Percentiles rank a stretch among this genome's conserved stretches.
phyloP scores from a whole-genome alignment of 2,329 filamentous ascomycete genomes.

The Dothidotthia symphoricarpi region DNA sequence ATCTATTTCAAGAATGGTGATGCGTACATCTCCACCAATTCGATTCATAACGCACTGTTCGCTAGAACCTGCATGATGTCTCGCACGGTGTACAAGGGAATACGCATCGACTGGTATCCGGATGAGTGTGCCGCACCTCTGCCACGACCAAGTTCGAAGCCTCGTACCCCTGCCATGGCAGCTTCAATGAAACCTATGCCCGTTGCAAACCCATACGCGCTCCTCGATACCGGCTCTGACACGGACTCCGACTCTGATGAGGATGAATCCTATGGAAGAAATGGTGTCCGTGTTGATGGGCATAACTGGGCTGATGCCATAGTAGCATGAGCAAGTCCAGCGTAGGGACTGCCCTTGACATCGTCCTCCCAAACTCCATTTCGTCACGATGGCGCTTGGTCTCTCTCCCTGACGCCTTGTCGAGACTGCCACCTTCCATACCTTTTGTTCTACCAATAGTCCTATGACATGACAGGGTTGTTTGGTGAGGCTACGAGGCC shows the following conservation, averaged over 20 bases:
- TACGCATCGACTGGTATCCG: conserved; percentile 66
- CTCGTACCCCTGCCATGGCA: conserved; percentile 6
- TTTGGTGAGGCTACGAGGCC: too few relatives aligned
- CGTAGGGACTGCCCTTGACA: too few relatives aligned
- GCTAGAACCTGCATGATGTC: conserved; percentile 76
- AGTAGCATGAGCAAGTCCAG: conserved; percentile 13
- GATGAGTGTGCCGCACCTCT: conserved; percentile 71
- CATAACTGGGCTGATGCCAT: conserved; percentile 21
- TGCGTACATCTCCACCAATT: conserved; percentile 72
- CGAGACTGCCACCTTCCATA: too few relatives aligned
- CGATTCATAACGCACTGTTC: conserved; percentile 71
- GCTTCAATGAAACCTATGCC: conserved; percentile 18
- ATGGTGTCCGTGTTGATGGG: conserved; percentile 19
- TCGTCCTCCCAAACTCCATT: too few relatives aligned
- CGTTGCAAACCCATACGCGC: conserved; percentile 33
- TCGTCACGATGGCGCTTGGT: too few relatives aligned
- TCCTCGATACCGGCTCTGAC: conserved; percentile 30
- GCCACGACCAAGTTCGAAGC: conserved; percentile 25
- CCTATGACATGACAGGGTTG: too few relatives aligned
- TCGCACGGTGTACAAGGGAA: conserved; percentile 64
- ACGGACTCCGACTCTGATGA: conserved; percentile 25
- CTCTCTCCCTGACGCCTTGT: too few relatives aligned
- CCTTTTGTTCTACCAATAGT: too few relatives aligned
- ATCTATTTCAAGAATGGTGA: conserved; percentile 58
- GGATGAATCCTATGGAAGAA: conserved; percentile 19